Conservation (phyloP, 768 basidiomycete genomes). For the Naganishia vishniacii region DNA sequence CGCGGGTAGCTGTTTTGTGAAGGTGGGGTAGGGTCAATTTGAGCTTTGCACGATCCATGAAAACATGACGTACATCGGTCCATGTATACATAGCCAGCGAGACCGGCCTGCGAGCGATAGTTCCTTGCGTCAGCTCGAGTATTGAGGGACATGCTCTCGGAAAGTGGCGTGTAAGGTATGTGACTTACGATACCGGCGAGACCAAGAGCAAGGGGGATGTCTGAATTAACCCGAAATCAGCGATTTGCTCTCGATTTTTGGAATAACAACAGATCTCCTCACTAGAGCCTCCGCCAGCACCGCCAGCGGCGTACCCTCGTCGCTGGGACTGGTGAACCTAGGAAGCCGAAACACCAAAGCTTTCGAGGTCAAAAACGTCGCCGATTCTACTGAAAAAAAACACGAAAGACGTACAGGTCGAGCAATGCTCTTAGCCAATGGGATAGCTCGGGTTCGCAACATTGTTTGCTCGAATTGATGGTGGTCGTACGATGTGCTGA, state of each 20-base stretch:
- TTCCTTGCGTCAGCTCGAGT: too few species aligned
- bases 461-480: not conserved
- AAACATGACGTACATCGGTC: conserved; percentile 20
- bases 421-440: conserved; percentile 23
- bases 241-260: not conserved
- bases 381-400: not conserved
- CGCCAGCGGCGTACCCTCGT: conserved; percentile 33
- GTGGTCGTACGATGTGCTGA: not conserved
- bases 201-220: conserved; percentile 35
- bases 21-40: not conserved
- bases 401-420: not conserved
- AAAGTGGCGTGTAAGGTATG: too few species aligned
- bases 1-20: conserved; percentile 38
- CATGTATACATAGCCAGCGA: conserved; percentile 54
- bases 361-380: too few species aligned
- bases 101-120: conserved; percentile 40
- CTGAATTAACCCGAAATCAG: conserved; percentile 20
- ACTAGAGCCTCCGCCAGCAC: conserved; percentile 33
- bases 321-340: conserved; percentile 11
- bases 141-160: too few species aligned
- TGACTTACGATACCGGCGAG: conserved; percentile 35
- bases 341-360: not conserved
- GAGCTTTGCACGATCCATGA: conserved; percentile 27
- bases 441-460: conserved; percentile 20
- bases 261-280: conserved; percentile 2